Base-by-base conservation (phyloP, 148 eudicot genomes). In the Fagopyrum homotropicum region DNA sequence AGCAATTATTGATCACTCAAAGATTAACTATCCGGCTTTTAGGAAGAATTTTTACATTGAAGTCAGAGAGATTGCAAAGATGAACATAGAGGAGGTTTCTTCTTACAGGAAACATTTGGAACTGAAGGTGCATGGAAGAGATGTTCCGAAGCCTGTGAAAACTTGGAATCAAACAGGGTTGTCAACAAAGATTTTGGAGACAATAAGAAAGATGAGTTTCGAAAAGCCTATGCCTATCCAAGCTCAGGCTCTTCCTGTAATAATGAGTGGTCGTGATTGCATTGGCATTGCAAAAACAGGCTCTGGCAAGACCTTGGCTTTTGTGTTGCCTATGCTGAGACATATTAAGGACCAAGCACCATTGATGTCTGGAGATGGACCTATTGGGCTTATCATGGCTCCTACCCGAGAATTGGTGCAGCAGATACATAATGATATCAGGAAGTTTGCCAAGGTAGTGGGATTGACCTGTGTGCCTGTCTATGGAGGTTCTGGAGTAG, bases 221-320 rank as follows among this genome's bases (percentile, higher is more conserved):
- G 97, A 91, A 69, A 91, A 88, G 76, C 97, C 97, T 7, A 91
- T 89, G 93, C 78, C 93, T n/a, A 91, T 91, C 76, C 97, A 91
- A 84, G 79, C 93, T 51, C 97, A 91, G 81, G 93, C 97, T 26
- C 81, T 91, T 68, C 97, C 97, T 3, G 80, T 88, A 52, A 89
- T 91, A 55, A 89, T 91, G 97, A 91, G 93, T 47, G 97, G 97
- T 51, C 88, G 97, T 69, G 97, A 91, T 75, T 91, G 97, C 73
- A 91, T 91, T 72, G 97, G 97, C 77, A 63, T 91, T 77, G 97
- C 91, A 54, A 91, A 91, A 81, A 91, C 97, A 29, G 93, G 97
- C 4, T 91, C 93, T 15, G 97, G 97, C 4, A 91, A 91, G 83
- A 91, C 97, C 49, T 79, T 91, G 76, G 93, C 97, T 2, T 91